These are phyloP conservation scores for Aureobasidium leucospermi DNA, from an alignment of 2,329 filamentous ascomycete species.

Conservation along the genomic window DNA sequence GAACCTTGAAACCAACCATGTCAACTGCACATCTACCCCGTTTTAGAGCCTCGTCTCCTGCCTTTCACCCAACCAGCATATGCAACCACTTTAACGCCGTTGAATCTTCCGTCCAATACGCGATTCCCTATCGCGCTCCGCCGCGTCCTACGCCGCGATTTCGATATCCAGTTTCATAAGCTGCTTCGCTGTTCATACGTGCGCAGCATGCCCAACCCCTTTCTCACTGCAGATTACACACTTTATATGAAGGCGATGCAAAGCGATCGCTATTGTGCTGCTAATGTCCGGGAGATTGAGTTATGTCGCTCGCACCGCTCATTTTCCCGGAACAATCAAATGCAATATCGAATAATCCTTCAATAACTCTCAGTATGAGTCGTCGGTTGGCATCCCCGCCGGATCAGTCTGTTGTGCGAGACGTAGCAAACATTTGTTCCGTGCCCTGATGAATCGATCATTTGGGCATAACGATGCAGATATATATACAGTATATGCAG, in stretches of 20 bases:
- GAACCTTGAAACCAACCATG: slow-evolving; percentile 2
- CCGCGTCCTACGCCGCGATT: slow-evolving; percentile 2
- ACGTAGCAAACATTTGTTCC: neutral
- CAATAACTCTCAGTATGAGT: slow-evolving; percentile 3
- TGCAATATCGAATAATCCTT: slow-evolving; percentile 6
- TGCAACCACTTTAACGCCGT: slow-evolving; percentile 13
- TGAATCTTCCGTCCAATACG: slow-evolving; percentile 1
- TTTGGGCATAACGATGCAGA: neutral
- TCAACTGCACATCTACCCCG: neutral
- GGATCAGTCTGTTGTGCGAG: too few relatives aligned
- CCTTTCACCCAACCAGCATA: slow-evolving; percentile 1
- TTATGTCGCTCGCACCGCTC: neutral
- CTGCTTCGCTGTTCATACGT: neutral
- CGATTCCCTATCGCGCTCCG: neutral
- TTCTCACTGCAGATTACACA: neutral
- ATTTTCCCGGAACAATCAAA: neutral
- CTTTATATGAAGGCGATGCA: neutral
- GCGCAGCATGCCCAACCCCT: neutral
- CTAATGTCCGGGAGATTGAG: neutral
- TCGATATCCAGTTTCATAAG: slow-evolving; percentile 7
- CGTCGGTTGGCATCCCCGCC: slow-evolving; percentile 2
- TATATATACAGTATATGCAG: neutral
- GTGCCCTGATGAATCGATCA: neutral
- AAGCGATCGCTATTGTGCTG: slow-evolving; percentile 1
- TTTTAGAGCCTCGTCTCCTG: neutral